Percentiles rank a stretch among this genome's conserved stretches.
phyloP scores from a whole-genome alignment of 805 yeast species.

The Saccharomycopsis microspora region DNA sequence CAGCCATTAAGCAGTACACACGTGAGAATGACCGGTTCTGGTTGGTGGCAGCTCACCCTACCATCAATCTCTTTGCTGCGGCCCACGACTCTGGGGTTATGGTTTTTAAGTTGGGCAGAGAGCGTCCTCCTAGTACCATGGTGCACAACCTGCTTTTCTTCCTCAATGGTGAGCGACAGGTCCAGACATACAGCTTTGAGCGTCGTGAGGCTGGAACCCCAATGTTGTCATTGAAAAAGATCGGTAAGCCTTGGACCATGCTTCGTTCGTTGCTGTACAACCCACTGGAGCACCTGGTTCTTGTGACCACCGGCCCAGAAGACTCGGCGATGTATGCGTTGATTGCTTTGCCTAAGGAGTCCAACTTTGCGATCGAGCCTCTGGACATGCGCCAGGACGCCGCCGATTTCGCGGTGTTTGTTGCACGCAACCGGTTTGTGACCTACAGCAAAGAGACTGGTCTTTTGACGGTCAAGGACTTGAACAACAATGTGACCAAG shows the following conservation, averaged over 20 bases:
- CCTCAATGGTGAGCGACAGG: conserved; percentile 76
- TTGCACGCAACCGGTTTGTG: conserved; percentile 90
- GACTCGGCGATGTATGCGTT: conserved; percentile 61
- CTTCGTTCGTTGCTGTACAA: conserved; percentile 80
- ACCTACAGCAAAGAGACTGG: conserved; percentile 56
- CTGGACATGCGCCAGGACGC: conserved; percentile 67
- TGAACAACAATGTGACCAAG: conserved; percentile 74
- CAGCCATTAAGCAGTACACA: conserved; percentile 87
- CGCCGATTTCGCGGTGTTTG: conserved; percentile 79
- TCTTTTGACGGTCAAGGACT: conserved; percentile 72
- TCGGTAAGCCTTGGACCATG: conserved; percentile 80
- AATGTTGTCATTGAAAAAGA: conserved; percentile 69
- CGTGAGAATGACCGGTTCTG: conserved; percentile 93
- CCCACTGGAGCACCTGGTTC: conserved; percentile 80
- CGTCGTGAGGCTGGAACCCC: conserved; percentile 61
- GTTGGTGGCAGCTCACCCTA: conserved; percentile 83
- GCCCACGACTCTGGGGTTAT: conserved; percentile 96
- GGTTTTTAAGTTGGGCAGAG: conserved; percentile 96
- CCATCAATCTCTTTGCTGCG: conserved; percentile 85
- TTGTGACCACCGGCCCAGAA: conserved; percentile 70
- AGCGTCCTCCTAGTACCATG: conserved; percentile 81
- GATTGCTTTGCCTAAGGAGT: conserved; percentile 71
- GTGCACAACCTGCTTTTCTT: conserved; percentile 56
- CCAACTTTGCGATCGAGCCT: conserved; percentile 79
- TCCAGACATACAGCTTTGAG: conserved; percentile 65